Percentiles rank a stretch among this genome's conserved stretches.
These are phyloP conservation scores for Trichosporon asahii DNA, from an alignment of 1,284 basidiomycete species.

Conservation along the genomic window DNA sequence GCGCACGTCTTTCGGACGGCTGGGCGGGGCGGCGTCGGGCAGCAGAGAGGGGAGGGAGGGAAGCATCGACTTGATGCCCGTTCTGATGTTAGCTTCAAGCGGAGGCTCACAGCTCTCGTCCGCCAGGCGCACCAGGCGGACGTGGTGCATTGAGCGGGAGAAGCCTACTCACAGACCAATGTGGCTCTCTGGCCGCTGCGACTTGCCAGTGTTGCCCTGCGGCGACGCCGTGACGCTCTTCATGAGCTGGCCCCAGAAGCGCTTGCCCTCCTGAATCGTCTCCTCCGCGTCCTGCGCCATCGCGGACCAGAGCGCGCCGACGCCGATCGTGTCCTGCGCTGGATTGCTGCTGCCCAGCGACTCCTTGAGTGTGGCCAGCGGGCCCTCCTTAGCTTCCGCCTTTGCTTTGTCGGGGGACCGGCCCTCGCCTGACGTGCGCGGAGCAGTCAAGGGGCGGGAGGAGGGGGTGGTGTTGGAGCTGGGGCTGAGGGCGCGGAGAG, in stretches of 20 bases:
- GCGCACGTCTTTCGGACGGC: background rate
- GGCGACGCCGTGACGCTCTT: constrained; percentile 34
- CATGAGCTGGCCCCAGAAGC: constrained; percentile 45
- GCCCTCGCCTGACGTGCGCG: background rate
- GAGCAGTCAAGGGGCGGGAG: background rate
- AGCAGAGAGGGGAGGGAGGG: background rate
- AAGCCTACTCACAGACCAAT: background rate
- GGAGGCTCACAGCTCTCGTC: too few relatives aligned
- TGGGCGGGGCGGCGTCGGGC: background rate
- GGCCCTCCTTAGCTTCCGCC: background rate
- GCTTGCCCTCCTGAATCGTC: constrained; percentile 33
- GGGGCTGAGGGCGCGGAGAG: background rate
- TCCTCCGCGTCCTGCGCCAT: constrained; percentile 21
- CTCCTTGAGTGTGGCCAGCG: background rate
- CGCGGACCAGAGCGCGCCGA: constrained; percentile 13
- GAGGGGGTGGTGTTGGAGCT: background rate
- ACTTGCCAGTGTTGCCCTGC: constrained; percentile 21
- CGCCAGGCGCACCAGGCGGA: too few relatives aligned
- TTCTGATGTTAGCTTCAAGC: background rate
- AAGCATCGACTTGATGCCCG: background rate
- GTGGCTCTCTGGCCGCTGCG: background rate
- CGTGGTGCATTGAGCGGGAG: too few relatives aligned
- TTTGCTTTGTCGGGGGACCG: background rate
- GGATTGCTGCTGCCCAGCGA: background rate
- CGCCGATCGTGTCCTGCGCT: background rate